Conservation (phyloP, 495 filamentous ascomycete genomes). For the Aspergillus kassunensis region DNA sequence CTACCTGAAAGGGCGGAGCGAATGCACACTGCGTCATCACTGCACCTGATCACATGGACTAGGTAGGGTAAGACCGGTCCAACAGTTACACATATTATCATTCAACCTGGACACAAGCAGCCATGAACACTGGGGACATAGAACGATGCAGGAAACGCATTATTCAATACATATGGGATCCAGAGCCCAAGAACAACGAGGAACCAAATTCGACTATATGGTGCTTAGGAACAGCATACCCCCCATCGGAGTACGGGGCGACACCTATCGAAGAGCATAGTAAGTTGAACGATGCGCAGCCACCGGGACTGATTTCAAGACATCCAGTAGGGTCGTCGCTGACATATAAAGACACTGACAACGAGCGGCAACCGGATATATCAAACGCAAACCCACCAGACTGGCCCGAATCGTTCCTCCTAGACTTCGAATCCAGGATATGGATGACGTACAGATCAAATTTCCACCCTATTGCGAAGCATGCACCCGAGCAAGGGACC, state of each 20-base stretch:
- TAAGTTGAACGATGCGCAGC: slow-evolving; percentile 2
- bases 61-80: too few species aligned
- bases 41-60: too few species aligned
- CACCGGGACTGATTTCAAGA: neutral
- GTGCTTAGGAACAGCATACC: slow-evolving; percentile 79
- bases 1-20: too few species aligned
- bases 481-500: slow-evolving; percentile 61
- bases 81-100: too few species aligned
- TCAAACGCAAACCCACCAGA: slow-evolving; percentile 42
- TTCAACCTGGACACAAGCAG: neutral
- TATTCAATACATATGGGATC: slow-evolving; percentile 93
- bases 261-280: neutral
- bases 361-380: neutral
- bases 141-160: slow-evolving; percentile 74
- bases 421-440: slow-evolving; percentile 87
- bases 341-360: neutral
- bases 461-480: slow-evolving; percentile 79
- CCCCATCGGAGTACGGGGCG: slow-evolving; percentile 16
- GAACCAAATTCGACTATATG: slow-evolving; percentile 67
- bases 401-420: slow-evolving; percentile 84
- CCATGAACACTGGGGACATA: slow-evolving; percentile 59
- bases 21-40: too few species aligned
- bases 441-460: slow-evolving; percentile 97
- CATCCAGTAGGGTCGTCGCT: neutral
- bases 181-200: slow-evolving; percentile 81